These are phyloP conservation scores for Musa acuminata DNA, from an alignment of 176 grass and related monocot species.

Conservation along the genomic window DNA sequence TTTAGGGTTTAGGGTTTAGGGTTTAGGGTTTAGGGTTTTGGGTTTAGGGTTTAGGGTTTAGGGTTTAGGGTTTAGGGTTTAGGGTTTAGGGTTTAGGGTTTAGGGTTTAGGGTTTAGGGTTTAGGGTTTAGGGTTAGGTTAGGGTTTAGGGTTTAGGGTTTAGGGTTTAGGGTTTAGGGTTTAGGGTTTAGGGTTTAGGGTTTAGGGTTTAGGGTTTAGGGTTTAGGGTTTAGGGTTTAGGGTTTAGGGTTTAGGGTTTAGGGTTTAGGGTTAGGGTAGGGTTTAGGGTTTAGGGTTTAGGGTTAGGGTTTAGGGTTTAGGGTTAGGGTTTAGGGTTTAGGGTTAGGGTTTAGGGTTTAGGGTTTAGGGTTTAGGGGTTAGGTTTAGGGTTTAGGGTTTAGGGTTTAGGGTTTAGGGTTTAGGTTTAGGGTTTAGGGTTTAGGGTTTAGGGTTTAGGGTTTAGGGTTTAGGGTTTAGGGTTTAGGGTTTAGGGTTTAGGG, in stretches of 20 bases:
- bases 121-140: conserved; percentile 15
- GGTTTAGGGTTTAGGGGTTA: conserved; percentile 14
- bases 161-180: conserved; percentile 5
- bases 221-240: conserved; percentile 15
- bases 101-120: conserved; percentile 22
- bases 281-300: conserved; percentile 9
- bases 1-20: conserved; percentile 11
- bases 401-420: neutral
- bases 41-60: conserved; percentile 21
- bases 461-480: conserved; percentile 5
- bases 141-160: conserved; percentile 20
- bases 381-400: conserved; percentile 13
- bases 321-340: conserved; percentile 3
- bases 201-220: conserved; percentile 6
- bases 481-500: conserved; percentile 14
- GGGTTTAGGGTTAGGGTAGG: conserved; percentile 14
- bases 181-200: conserved; percentile 8
- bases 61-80: conserved; percentile 22
- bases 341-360: conserved; percentile 13
- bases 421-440: conserved; percentile 3
- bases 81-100: conserved; percentile 18
- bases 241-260: conserved; percentile 18
- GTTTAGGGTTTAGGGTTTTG: conserved; percentile 12
- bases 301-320: too few relatives aligned
- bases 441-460: conserved; percentile 18